Conservation (phyloP, 495 filamentous ascomycete species). For the Immersiella caudata region DNA sequence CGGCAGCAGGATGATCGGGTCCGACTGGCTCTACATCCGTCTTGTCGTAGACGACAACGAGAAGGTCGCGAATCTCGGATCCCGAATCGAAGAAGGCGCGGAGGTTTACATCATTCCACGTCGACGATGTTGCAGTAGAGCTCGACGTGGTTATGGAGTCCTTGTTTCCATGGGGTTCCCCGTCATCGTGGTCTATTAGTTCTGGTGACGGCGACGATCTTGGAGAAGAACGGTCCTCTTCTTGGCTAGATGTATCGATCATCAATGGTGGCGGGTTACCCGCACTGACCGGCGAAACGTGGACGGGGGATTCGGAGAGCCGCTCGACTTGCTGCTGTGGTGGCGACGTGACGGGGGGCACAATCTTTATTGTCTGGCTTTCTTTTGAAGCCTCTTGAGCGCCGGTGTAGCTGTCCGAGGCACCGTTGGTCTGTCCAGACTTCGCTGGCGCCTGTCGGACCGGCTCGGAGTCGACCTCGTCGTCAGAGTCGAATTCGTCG, state of each 20-base stretch:
- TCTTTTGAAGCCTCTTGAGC: conserved; percentile 30
- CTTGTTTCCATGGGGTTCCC: conserved; percentile 41
- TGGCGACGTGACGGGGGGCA: conserved; percentile 19
- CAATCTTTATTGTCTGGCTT: conserved; percentile 30
- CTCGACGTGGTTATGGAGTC: conserved; percentile 50
- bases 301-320: conserved; percentile 76
- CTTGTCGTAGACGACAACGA: conserved; percentile 90
- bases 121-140: conserved; percentile 43
- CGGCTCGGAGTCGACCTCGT: conserved; percentile 36
- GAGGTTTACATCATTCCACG: conserved; percentile 85
- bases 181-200: conserved; percentile 56
- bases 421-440: conserved; percentile 28
- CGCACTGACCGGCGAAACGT: conserved; percentile 62
- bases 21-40: conserved; percentile 73
- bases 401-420: conserved; percentile 31
- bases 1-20: conserved; percentile 81
- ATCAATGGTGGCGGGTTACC: conserved; percentile 62
- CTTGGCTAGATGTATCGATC: conserved; percentile 67
- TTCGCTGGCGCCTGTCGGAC: conserved; percentile 22
- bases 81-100: conserved; percentile 90
- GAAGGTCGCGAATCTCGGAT: conserved; percentile 85
- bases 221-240: conserved; percentile 62
- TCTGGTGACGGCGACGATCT: conserved; percentile 71
- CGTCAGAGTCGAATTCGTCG: conserved; percentile 56
- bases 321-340: conserved; percentile 47